Conservation (phyloP, 2,329 filamentous ascomycete species). For the Xylaria digitata region DNA sequence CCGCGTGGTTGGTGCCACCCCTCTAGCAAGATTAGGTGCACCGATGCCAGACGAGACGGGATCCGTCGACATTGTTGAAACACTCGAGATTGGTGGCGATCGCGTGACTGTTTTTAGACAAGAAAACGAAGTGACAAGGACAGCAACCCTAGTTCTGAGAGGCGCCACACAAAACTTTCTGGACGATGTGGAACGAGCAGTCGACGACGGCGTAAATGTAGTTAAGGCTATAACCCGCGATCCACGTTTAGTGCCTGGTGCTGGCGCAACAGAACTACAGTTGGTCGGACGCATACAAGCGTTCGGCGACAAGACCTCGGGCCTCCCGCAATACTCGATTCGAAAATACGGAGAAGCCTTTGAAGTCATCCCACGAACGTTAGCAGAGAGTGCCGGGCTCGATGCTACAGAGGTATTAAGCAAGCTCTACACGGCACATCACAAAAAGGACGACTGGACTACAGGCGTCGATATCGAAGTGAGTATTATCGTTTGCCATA, state of each 20-base stretch:
- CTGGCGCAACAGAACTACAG: constrained; percentile 93
- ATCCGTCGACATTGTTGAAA: constrained; percentile 92
- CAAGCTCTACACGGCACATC: constrained; percentile 91
- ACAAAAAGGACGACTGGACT: constrained; percentile 87
- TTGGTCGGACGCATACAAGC: constrained; percentile 91
- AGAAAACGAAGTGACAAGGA: constrained; percentile 91
- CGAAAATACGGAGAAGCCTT: constrained; percentile 98
- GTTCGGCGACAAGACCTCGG: constrained; percentile 91
- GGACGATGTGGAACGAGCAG: constrained; percentile 94
- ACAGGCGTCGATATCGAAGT: constrained; percentile 94
- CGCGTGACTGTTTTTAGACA: constrained; percentile 98
- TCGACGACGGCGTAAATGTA: constrained; percentile 98
- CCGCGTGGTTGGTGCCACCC: constrained; percentile 94
- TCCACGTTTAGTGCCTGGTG: constrained; percentile 88
- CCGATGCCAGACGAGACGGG: constrained; percentile 99
- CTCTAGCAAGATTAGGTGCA: constrained; percentile 92
- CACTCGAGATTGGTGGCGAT: constrained; percentile 96
- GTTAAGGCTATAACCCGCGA: constrained; percentile 98
- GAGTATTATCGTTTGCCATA: constrained; percentile 42
- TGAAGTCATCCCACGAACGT: constrained; percentile 91
- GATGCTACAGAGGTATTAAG: constrained; percentile 98
- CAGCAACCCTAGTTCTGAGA: constrained; percentile 91
- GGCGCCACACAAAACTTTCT: constrained; percentile 98
- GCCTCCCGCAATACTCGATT: constrained; percentile 94
- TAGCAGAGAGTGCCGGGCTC: constrained; percentile 94